Evolutionary conservation across 805 yeast genomes (phyloP).

Genomic region (Isabelozyma rhagii): DNA sequence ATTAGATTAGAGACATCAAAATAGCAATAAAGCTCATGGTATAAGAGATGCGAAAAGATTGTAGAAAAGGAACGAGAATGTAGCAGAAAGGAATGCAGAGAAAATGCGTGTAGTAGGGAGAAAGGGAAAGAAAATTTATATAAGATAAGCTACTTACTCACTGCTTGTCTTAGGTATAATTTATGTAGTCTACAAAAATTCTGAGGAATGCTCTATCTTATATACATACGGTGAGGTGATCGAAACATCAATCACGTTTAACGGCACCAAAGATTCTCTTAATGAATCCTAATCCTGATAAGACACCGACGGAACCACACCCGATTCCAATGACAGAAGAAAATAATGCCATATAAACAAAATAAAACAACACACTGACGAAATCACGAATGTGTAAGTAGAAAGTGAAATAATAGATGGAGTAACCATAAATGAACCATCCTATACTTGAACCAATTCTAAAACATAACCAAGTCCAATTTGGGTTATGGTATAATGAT

Average conservation of each 20-base stretch:
- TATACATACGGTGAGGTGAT: too few relatives aligned
- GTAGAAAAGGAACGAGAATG: too few relatives aligned
- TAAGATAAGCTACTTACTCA: too few relatives aligned
- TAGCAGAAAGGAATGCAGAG: background rate
- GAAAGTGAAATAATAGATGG: constrained; percentile 61
- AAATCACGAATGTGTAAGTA: constrained; percentile 62
- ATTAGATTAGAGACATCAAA: constrained; percentile 57
- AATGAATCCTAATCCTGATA: constrained; percentile 65
- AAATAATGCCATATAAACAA: constrained; percentile 67
- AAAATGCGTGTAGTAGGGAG: background rate
- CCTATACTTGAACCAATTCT: constrained; percentile 67
- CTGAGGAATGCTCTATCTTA: background rate
- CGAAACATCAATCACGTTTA: constrained; percentile 45
- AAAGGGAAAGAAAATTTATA: too few relatives aligned
- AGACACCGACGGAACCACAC: constrained; percentile 72
- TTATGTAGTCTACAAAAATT: background rate
- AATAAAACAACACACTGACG: constrained; percentile 63
- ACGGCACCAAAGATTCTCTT: constrained; percentile 57
- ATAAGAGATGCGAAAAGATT: too few relatives aligned
- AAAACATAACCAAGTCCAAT: constrained; percentile 86
- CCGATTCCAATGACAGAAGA: constrained; percentile 62
- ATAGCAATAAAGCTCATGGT: too few relatives aligned
- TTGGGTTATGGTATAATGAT: constrained; percentile 48
- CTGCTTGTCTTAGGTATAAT: too few relatives aligned
- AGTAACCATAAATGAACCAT: constrained; percentile 64